A percentile compares a stretch with the other conserved stretches of the same genome.
Evolutionary conservation across 257 asterid species (phyloP).

Genomic region (Ballota nigra): DNA sequence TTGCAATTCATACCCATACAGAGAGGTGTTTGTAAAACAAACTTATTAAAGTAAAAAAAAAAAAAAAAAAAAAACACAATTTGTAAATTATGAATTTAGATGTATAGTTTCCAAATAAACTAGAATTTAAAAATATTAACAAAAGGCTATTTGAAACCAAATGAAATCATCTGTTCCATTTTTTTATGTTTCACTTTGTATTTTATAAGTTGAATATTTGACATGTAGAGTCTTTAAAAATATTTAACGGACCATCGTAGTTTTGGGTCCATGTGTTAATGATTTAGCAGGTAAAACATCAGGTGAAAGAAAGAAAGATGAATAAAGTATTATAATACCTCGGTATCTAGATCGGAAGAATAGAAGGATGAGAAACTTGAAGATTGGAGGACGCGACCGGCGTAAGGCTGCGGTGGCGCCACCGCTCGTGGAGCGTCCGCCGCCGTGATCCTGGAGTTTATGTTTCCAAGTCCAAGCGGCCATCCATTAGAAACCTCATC

Average conservation of each 20-base stretch:
- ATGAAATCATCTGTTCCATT: no score
- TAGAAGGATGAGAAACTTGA: slow-evolving; percentile 56
- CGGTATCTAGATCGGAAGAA: slow-evolving; percentile 62
- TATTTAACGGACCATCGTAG: no score
- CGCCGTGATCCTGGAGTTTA: slow-evolving; percentile 34
- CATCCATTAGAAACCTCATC: slow-evolving; percentile 44
- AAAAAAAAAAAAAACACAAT: no score
- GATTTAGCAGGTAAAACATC: no score
- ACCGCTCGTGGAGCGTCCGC: slow-evolving; percentile 18
- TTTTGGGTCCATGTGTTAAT: no score
- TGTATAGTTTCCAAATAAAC: not conserved
- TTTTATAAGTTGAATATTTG: no score
- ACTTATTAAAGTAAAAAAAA: no score
- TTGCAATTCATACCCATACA: no score
- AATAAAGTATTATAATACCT: slow-evolving; percentile 26
- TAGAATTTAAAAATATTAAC: not conserved
- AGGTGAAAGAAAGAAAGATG: not conserved
- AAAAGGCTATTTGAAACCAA: not conserved
- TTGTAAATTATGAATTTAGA: not conserved
- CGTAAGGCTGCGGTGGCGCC: slow-evolving; percentile 13
- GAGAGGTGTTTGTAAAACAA: no score
- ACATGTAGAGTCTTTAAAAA: no score
- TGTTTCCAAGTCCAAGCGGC: slow-evolving; percentile 72
- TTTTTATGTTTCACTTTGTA: no score
- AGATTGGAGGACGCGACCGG: slow-evolving; percentile 18